Conservation (phyloP, 2,329 filamentous ascomycete genomes). For the Sporothrix pallida region DNA sequence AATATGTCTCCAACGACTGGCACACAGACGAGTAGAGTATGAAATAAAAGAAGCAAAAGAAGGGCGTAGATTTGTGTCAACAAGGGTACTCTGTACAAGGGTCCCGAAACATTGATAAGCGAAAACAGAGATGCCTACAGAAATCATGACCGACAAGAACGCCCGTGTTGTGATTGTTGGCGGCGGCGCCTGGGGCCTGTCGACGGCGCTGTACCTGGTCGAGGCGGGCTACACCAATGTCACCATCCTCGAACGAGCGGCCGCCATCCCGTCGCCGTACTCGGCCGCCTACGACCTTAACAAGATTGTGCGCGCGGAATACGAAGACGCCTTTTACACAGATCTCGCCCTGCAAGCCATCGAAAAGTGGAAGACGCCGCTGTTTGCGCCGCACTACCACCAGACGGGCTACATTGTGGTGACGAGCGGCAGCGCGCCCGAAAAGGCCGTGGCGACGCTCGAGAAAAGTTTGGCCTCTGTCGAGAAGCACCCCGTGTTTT, state of each 20-base stretch:
- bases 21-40: no score
- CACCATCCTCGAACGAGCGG: slow-evolving; percentile 40
- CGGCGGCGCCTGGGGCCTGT: background rate
- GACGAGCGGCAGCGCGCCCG: background rate
- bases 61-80: no score
- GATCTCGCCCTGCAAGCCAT: background rate
- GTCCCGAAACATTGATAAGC: no score
- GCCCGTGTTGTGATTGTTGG: background rate
- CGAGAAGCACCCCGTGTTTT: background rate
- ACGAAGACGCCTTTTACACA: background rate
- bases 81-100: no score
- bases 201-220: background rate
- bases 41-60: no score
- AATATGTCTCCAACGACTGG: no score
- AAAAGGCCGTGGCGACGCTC: background rate
- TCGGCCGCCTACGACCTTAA: background rate
- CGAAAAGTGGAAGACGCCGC: background rate
- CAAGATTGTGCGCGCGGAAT: background rate
- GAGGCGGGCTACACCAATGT: background rate
- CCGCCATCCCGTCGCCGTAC: background rate
- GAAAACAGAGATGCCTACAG: no score
- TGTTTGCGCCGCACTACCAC: background rate
- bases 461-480: background rate
- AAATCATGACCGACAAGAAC: no score
- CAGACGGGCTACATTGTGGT: background rate